Evolutionary conservation across 2,329 filamentous ascomycete genomes (phyloP), one percentile per base, ranked within the genome.

Genomic region (Nemania abortiva): DNA sequence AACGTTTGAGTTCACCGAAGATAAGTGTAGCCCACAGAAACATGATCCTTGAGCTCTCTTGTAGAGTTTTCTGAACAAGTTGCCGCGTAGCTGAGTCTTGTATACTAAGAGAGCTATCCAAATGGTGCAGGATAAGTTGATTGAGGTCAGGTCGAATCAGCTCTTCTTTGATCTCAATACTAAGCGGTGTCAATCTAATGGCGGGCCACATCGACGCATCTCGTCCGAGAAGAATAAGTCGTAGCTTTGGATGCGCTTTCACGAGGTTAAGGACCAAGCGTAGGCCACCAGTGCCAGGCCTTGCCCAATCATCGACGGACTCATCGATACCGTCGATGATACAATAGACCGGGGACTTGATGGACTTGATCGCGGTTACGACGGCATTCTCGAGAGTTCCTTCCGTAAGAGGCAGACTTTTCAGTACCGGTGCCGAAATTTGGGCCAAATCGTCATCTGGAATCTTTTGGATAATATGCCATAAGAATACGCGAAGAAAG

Each of bases 321-420:
- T 70, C 67, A 34, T 69, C 67, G 49, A 69, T 59, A 42, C 57
- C 67, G 39, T 69, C 67, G 7, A 69, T 59, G 31, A 66, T 37
- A 24, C 47, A 57, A 53, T 69, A 63, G 37, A 69, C 15, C 22
- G 18, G 47, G 7, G 67, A 37, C 15, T 63, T 45, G 20, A 69
- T 42, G 9, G 54, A 2, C n/a, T 49, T 50, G 10, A 59, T 7
- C 50, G 34, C 34, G 11, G 11, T 7, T 11, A 11, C 7, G 7
- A 37, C 34, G 11, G 7, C 7, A 37, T 37, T 11, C 34, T 37
- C 34, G 1, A 37, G 6, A 7, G 34, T 11, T 1, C 11, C 11
- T 37, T 37, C 34, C 6, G 34, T 4, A 11, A 9, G 2, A 37
- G 34, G 34, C 11, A 37, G 7, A 6, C 7, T 37, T 37, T 37